phyloP scores from a whole-genome alignment of 2,329 filamentous ascomycete species.

The Bipolaris victoriae region DNA sequence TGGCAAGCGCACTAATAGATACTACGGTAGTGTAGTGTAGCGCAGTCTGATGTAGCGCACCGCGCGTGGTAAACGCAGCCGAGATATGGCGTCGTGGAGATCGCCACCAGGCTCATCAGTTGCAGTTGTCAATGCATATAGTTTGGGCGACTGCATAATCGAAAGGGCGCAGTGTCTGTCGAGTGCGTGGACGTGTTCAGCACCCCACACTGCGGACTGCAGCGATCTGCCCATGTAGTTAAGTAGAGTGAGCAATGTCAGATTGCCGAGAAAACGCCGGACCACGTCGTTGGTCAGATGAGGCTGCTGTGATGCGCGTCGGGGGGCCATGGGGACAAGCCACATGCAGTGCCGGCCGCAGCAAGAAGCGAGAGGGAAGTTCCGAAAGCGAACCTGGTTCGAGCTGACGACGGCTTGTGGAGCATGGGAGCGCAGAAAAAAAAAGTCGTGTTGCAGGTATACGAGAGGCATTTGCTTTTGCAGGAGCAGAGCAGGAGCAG shows the following conservation, averaged over 20 bases:
- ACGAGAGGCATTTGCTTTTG: constrained; percentile 4
- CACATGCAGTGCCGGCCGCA: constrained; percentile 6
- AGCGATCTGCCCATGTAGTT: constrained; percentile 4
- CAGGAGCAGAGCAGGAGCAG: neutral
- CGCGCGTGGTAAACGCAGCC: constrained; percentile 19
- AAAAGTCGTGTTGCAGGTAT: constrained; percentile 2
- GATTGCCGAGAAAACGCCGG: constrained; percentile 15
- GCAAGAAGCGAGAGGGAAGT: constrained; percentile 3
- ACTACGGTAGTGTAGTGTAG: constrained; percentile 1
- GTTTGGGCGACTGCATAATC: neutral
- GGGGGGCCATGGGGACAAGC: constrained; percentile 2
- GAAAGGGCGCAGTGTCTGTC: neutral
- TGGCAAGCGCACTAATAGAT: constrained; percentile 9
- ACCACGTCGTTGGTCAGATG: constrained; percentile 9
- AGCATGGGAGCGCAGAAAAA: neutral
- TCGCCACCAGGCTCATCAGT: constrained; percentile 11
- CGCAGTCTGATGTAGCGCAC: constrained; percentile 9
- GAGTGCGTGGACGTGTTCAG: neutral
- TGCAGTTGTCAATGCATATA: neutral
- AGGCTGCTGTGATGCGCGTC: constrained; percentile 10
- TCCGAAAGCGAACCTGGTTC: constrained; percentile 7
- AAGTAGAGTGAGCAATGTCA: neutral
- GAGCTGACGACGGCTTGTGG: neutral
- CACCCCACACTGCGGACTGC: constrained; percentile 1
- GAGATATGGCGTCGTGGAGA: constrained; percentile 13